Percentiles rank a stretch among this genome's conserved stretches.
Conservation (phyloP, 2,329 filamentous ascomycete genomes). For the Beauveria medogensis region DNA sequence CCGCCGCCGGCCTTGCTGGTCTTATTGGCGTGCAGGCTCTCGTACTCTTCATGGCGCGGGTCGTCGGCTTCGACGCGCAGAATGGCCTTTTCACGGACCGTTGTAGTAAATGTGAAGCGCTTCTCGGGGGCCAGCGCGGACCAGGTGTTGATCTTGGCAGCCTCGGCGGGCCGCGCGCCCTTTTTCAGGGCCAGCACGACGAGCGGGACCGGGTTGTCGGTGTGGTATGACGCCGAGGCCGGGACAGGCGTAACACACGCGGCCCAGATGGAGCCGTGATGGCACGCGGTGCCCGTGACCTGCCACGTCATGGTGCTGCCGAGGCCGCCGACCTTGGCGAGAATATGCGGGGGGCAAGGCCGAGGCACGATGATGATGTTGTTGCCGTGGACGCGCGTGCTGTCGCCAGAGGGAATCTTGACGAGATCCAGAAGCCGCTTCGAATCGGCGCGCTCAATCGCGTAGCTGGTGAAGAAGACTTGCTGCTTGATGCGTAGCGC, state of each 20-base stretch:
- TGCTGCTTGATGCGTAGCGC: conserved; percentile 71
- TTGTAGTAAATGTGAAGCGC: conserved; percentile 69
- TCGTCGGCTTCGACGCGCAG: conserved; percentile 71
- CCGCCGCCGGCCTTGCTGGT: conserved; percentile 40
- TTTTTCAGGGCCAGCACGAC: conserved; percentile 77
- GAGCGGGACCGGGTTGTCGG: conserved; percentile 68
- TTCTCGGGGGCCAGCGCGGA: conserved; percentile 63
- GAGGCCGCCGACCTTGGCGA: conserved; percentile 80
- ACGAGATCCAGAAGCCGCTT: conserved; percentile 65
- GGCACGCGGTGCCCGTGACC: conserved; percentile 65
- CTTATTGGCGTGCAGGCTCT: conserved; percentile 54
- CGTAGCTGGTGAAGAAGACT: conserved; percentile 87
- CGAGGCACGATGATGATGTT: conserved; percentile 84
- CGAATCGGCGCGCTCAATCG: conserved; percentile 65
- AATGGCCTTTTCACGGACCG: conserved; percentile 78
- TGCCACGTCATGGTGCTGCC: conserved; percentile 79
- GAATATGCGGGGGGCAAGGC: conserved; percentile 60
- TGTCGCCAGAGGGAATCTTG: conserved; percentile 47
- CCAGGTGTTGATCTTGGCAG: conserved; percentile 76
- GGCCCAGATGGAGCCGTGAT: conserved; percentile 82
- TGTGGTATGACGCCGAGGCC: conserved; percentile 59
- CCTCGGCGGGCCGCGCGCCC: conserved; percentile 69
- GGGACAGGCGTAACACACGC: conserved; percentile 68
- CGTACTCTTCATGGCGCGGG: conserved; percentile 52
- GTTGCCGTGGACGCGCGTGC: conserved; percentile 77